Evolutionary conservation across 2,329 filamentous ascomycete genomes (phyloP), one percentile per base, ranked within the genome.

Genomic region (Phaeophleospora eucalypticola): DNA sequence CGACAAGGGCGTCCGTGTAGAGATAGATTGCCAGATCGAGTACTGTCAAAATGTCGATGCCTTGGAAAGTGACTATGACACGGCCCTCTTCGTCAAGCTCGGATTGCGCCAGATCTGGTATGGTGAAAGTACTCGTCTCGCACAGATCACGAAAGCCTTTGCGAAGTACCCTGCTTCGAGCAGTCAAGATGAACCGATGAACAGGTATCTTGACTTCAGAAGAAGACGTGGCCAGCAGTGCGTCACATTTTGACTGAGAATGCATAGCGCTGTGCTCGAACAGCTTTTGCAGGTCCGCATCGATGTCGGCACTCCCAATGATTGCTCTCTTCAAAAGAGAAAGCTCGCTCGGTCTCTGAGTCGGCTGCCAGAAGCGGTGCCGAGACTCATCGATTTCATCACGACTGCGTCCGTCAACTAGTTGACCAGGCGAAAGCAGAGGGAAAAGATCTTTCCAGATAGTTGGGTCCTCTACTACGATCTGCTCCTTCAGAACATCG

Each of bases 161-260:
- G 47, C 87, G 76, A 10, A 97, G 64, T 1, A 86, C 68, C 3
- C 79, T 69, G 60, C 89, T 95, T 56, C 93, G 80, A 10, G 81
- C 86, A 14, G 82, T 75, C 7, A 97, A 67, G 4, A 96, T 72
- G 72, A 91, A 95, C 27, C 84, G 81, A 61, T 98, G 91, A 8
- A 88, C 77, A 0, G 93, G 91, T 36, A 98, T 81, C 38, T 73
- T 75, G 18, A 90, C 67, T 3, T 87, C 80, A 0, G 86, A 89
- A 1, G 74, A 67, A 0, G 79, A 80, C 1, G 83, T 84, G 3
- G 63, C 61, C 10, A 77, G 45, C 10, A 70, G 53, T 36, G 72
- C 66, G 49, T 76, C 68, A 47, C 71, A 75, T 3, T 62, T 68
- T n/a, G 56, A 59, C 9, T 71, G 70, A 2, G 69, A 66, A 14